Evolutionary conservation across 805 yeast genomes (phyloP).

Genomic region (Ogataea paraovalis): DNA sequence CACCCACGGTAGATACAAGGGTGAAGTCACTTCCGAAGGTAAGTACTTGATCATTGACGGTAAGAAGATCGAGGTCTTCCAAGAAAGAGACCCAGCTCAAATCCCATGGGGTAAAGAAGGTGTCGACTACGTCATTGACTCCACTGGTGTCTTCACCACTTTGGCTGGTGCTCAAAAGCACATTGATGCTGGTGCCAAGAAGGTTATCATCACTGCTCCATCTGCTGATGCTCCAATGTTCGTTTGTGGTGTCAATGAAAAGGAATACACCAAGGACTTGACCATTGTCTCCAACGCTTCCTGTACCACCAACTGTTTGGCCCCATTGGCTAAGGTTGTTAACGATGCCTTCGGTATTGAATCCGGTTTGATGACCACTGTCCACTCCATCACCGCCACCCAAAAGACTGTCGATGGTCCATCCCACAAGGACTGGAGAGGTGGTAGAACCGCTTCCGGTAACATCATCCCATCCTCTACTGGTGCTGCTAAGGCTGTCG

Average conservation of each 20-base stretch:
- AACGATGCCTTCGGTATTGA: constrained; percentile 83
- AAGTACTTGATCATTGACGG: constrained; percentile 66
- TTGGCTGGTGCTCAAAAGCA: constrained; percentile 78
- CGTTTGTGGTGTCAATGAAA: constrained; percentile 86
- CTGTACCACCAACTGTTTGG: constrained; percentile 94
- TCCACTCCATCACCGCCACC: constrained; percentile 93
- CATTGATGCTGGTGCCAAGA: constrained; percentile 88
- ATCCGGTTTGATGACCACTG: constrained; percentile 94
- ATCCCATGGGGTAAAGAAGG: constrained; percentile 86
- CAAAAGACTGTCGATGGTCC: constrained; percentile 97
- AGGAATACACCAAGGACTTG: constrained; percentile 70
- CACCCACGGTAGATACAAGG: constrained; percentile 82
- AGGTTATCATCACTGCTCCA: constrained; percentile 93
- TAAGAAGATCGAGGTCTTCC: constrained; percentile 59
- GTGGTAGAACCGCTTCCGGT: constrained; percentile 95
- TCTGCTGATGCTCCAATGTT: constrained; percentile 94
- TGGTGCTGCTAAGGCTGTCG: constrained; percentile 98
- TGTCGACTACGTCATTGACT: constrained; percentile 85
- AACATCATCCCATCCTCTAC: constrained; percentile 94
- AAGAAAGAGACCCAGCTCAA: constrained; percentile 79
- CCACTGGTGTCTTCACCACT: constrained; percentile 92
- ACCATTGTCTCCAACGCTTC: constrained; percentile 87
- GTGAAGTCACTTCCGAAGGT: constrained; percentile 60
- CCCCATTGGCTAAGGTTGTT: constrained; percentile 88
- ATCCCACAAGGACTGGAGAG: constrained; percentile 97